Base-by-base conservation (phyloP, 768 basidiomycete species). In the Leucocoprinus birnbaumii region DNA sequence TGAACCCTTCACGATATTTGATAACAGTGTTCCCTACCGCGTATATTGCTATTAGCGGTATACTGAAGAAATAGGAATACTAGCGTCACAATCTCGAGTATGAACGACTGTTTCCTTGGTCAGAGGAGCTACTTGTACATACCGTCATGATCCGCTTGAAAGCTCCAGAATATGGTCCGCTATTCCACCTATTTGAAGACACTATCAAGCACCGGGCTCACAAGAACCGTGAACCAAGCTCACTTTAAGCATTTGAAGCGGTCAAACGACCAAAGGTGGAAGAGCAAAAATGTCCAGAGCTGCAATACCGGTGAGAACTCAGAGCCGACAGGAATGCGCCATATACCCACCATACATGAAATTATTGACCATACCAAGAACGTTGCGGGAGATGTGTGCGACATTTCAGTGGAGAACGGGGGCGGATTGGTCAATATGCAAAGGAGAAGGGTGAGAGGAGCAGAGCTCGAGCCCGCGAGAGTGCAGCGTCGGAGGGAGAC, bases 131-230 rank as follows among this genome's bases (percentile, higher is more conserved):
- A n/a, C n/a, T n/a, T n/a, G n/a, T n/a, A 66, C 82, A 53, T 57
- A 91, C 89, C 35, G 88, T 92, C 91, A 93, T 92, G 65, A 92
- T 63, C 24, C 91, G 82, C 68, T 90, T 92, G 72, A 92, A 92
- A 2, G 86, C 79, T n/a, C 87, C 88, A 14, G 84, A 78, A 56
- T 82, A 68, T 2, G 79, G 77, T 1, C 84, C 86, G 25, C 78
- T 80, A 62, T 85, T 81, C 87, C 87, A 90, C 65, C 88, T 89
- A 56, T 22, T 45, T 51, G 34, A n/a, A 19, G 31, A 22, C n/a
- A 25, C 26, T 35, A 19, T 48, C 49, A 22, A 46, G 25, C 26
- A 16, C 42, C 21, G 24, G 38, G 41, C 16, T 6, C 31, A 11
- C 11, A 5, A 31, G 5, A 11, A 42, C 22, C 45, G 35, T 19